Evolutionary conservation across 495 filamentous ascomycete species (phyloP).

Genomic region (Letharia columbiana): DNA sequence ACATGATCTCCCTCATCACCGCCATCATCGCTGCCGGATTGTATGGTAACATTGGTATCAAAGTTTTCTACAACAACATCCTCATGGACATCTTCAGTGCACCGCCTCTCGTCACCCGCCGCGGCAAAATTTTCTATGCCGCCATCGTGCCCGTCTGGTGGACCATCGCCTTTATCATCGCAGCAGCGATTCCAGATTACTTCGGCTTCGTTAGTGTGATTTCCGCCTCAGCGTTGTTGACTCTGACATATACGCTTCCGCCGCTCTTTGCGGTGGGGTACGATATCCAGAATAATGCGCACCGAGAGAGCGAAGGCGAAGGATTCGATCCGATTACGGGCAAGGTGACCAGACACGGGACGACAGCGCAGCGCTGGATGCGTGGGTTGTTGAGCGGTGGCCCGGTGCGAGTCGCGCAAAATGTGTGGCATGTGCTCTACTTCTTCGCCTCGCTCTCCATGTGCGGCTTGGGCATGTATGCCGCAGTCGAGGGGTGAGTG

Average conservation of each 20-base stretch:
- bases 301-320: slow-evolving; percentile 30
- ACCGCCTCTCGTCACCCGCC: slow-evolving; percentile 40
- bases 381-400: slow-evolving; percentile 32
- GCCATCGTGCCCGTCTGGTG: slow-evolving; percentile 48
- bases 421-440: slow-evolving; percentile 34
- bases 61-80: slow-evolving; percentile 54
- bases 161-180: slow-evolving; percentile 44
- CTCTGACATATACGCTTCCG: slow-evolving; percentile 43
- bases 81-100: slow-evolving; percentile 45
- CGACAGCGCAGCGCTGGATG: slow-evolving; percentile 31
- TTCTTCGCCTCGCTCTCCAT: slow-evolving; percentile 32
- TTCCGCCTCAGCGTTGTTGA: slow-evolving; percentile 38
- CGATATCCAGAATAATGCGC: slow-evolving; percentile 38
- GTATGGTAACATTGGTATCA: slow-evolving; percentile 59
- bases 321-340: slow-evolving; percentile 40
- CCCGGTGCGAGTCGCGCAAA: slow-evolving; percentile 10
- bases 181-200: slow-evolving; percentile 42
- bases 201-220: slow-evolving; percentile 39
- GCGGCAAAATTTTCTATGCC: slow-evolving; percentile 47
- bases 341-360: slow-evolving; percentile 29
- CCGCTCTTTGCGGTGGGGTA: slow-evolving; percentile 39
- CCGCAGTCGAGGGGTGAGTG: slow-evolving; percentile 30
- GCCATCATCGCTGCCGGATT: slow-evolving; percentile 47
- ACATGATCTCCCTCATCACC: slow-evolving; percentile 44
- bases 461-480: slow-evolving; percentile 36